Base-by-base conservation (phyloP, 2,329 filamentous ascomycete genomes). In the Zasmidium cellare region DNA sequence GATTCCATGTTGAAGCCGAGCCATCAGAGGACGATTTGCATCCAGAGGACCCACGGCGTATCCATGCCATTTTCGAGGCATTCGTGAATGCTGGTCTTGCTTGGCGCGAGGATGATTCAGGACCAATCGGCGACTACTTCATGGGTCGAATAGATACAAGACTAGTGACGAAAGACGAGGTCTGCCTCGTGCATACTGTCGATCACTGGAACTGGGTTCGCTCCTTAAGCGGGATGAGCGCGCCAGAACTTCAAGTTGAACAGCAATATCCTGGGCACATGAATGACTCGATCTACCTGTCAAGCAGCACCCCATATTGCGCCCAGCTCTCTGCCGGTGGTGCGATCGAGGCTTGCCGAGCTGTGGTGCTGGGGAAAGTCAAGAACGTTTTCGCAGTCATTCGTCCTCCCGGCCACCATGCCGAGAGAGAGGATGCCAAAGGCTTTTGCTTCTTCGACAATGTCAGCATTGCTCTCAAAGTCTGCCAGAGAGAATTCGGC, bases 401-500 rank as follows among this genome's bases (percentile, higher is more conserved):
- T 67, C 86, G 94, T 14, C 94, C 94, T 1, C 94, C 94, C 0
- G 94, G 94, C 0, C 94, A 99, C 69, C 94, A 99, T 74, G 94
- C 94, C 1, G 94, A 99, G 72, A 87, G 86, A 57, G 84, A 94
- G 67, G 81, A 87, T 35, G 85, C 93, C 0, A 94, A 96, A 83
- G 94, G 94, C 0, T 99, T 99, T 71, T 99, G 94, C 73, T 84
- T 97, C 58, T 97, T 97, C 78, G 97, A 99, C 77, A 99, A 99
- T 69, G 94, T 97, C 2, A 92, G 91, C 19, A 89, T 99, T 58
- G 93, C 92, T 1, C 88, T 92, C n/a, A 88, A 86, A 59, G 89
- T 92, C 12, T 97, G 92, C 71, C 92, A 96, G 72, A 79, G 82
- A 53, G 87, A 92, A 59, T 94, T 90, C 65, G 90, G 90, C 1